Conservation (phyloP, 2,329 filamentous ascomycete species). For the Fusarium marasasianum region DNA sequence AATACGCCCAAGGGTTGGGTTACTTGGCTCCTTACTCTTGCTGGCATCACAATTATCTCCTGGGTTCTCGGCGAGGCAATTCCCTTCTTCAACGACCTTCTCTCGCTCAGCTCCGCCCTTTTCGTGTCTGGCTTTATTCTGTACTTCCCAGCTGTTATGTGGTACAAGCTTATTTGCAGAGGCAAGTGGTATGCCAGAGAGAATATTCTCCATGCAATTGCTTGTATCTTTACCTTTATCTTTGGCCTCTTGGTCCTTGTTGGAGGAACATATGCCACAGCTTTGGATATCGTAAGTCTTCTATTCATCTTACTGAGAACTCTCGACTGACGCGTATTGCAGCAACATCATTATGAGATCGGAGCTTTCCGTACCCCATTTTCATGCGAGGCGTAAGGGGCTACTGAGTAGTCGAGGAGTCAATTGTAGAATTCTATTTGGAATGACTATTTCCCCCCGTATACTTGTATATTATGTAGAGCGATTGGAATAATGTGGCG, state of each 20-base stretch:
- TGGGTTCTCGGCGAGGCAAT: constrained; percentile 70
- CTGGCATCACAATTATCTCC: constrained; percentile 57
- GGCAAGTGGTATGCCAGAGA: constrained; percentile 34
- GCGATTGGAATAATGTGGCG: rapidly evolving
- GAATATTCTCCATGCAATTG: constrained; percentile 16
- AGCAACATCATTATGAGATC: constrained; percentile 29
- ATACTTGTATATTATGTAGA: neutral
- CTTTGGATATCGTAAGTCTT: constrained; percentile 29
- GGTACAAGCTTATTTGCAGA: constrained; percentile 50
- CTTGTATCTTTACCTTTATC: constrained; percentile 24
- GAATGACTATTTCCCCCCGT: too few species aligned
- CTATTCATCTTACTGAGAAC: rapidly evolving
- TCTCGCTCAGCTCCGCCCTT: constrained; percentile 60
- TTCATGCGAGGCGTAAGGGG: neutral
- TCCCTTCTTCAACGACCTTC: constrained; percentile 74
- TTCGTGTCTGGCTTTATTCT: constrained; percentile 55
- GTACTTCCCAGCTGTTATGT: constrained; percentile 52
- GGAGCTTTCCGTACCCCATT: constrained; percentile 25
- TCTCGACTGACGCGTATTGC: neutral
- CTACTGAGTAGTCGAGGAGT: rapidly evolving
- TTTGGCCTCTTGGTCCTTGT: constrained; percentile 25
- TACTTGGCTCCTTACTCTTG: constrained; percentile 67
- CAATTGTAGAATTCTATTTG: rapidly evolving
- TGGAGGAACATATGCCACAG: constrained; percentile 27
- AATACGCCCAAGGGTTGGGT: constrained; percentile 47